Evolutionary conservation across 306 rosid genomes (phyloP), one percentile per base, ranked within the genome.

Genomic region (Sindora glabra): DNA sequence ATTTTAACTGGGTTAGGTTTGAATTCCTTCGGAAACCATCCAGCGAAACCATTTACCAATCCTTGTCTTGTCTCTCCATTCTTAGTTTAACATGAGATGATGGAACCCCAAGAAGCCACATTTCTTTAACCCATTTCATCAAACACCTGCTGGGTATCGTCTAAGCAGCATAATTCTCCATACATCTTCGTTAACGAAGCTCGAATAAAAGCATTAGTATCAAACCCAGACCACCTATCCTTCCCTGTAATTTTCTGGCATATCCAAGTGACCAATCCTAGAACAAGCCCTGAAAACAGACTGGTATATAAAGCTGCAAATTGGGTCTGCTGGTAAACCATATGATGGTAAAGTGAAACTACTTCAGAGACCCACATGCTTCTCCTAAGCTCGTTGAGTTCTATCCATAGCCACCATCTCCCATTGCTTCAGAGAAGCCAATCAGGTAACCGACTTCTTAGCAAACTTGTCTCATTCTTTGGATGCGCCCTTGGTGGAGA

Each of bases 81-180:
- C 88, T 83, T 87, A 58, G 81, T 78, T 22, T 16, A 75, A 72
- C 83, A 81, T 30, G 71, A 77, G 21, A 91, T 62, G 10, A 91
- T 46, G 1, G 96, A 83, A 57, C 92, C 85, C 95, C 94, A 87
- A 0, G 77, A 71, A 69, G 88, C 87, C 57, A 82, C 81, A 71
- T 91, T 96, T 56, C 81, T 87, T 0, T 38, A 41, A 0, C 34
- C 65, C 90, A 85, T 85, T 88, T 50, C 86, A 62, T 77, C 86
- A 40, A 91, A 91, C 81, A 88, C 72, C 59, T 79, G 81, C 42
- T 60, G 56, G 0, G 96, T 95, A 74, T 72, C 62, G 5, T 10
- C 56, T 15, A 88, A 76, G 51, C 74, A 67, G 6, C 85, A 76
- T 34, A 70, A 32, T 24, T 81, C 89, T 0, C 98, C 95, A 10